Conservation (phyloP, 1,139 yeast genomes). For the Candida gigantensis region DNA sequence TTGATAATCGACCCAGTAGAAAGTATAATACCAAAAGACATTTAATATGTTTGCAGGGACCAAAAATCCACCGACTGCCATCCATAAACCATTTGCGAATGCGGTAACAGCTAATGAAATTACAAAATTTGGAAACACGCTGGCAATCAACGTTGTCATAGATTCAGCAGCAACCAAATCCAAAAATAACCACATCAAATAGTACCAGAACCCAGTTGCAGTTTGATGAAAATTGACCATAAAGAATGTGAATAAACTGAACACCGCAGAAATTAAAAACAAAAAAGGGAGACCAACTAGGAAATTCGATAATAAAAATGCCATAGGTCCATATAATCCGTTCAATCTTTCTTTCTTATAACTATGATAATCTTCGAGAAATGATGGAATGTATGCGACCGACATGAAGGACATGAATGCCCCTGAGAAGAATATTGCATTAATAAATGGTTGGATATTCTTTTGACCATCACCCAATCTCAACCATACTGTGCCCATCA, state of each 20-base stretch:
- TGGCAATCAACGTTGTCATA: constrained; percentile 35
- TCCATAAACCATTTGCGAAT: constrained; percentile 45
- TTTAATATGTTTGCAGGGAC: constrained; percentile 35
- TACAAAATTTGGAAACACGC: constrained; percentile 37
- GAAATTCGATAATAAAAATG: constrained; percentile 36
- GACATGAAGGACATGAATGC: constrained; percentile 48
- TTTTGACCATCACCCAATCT: constrained; percentile 29
- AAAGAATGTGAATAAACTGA: constrained; percentile 35
- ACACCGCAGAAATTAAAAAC: constrained; percentile 31
- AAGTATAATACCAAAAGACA: constrained; percentile 40
- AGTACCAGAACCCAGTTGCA: constrained; percentile 32
- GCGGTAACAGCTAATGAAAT: constrained; percentile 41
- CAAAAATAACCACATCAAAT: constrained; percentile 38
- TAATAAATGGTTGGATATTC: constrained; percentile 37
- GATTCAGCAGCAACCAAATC: constrained; percentile 44
- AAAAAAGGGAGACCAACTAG: constrained; percentile 39
- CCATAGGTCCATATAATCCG: constrained; percentile 38
- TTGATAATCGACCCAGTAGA: constrained; percentile 43
- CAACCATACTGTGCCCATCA: constrained; percentile 47
- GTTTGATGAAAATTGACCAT: constrained; percentile 30
- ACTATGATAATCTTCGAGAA: constrained; percentile 33
- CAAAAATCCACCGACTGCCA: constrained; percentile 44
- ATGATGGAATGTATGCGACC: constrained; percentile 45
- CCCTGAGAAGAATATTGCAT: constrained; percentile 43
- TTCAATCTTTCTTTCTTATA: constrained; percentile 33